Evolutionary conservation across 2,329 filamentous ascomycete genomes (phyloP).

Genomic region (Diplocarpon mali): DNA sequence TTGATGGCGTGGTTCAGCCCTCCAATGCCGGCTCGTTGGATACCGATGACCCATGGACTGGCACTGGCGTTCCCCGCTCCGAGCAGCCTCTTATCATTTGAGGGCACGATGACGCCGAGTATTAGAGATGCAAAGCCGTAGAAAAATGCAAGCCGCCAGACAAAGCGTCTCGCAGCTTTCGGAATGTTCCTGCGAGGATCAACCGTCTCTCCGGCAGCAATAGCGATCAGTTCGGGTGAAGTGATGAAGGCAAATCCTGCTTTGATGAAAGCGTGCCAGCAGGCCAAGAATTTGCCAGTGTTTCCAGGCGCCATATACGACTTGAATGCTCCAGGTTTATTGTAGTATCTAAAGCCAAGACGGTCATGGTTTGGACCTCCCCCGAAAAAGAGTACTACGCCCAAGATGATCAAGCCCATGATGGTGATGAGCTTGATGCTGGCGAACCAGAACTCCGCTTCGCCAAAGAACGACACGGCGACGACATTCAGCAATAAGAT

Average conservation of each 20-base stretch:
- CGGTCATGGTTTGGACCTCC: slow-evolving; percentile 8
- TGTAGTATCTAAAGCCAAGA: slow-evolving; percentile 9
- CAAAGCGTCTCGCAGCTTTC: slow-evolving; percentile 48
- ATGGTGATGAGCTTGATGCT: slow-evolving; percentile 37
- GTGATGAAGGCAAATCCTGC: slow-evolving; percentile 11
- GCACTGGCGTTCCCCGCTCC: slow-evolving; percentile 36
- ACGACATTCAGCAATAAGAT: slow-evolving; percentile 8
- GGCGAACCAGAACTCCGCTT: slow-evolving; percentile 9
- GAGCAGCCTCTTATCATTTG: slow-evolving; percentile 47
- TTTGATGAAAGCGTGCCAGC: slow-evolving; percentile 9
- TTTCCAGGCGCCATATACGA: slow-evolving; percentile 4
- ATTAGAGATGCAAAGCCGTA: slow-evolving; percentile 48
- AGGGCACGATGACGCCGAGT: slow-evolving; percentile 50
- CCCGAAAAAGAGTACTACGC: slow-evolving; percentile 8
- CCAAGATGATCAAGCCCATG: slow-evolving; percentile 40
- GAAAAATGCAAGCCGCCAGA: slow-evolving; percentile 49
- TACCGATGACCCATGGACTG: slow-evolving; percentile 43
- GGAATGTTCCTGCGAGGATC: slow-evolving; percentile 55
- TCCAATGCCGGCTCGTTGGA: slow-evolving; percentile 52
- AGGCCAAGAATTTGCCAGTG: slow-evolving; percentile 7
- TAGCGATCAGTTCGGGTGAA: slow-evolving; percentile 37
- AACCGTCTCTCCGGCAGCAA: slow-evolving; percentile 54
- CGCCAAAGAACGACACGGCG: slow-evolving; percentile 8
- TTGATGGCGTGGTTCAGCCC: slow-evolving; percentile 58
- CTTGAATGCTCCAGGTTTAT: slow-evolving; percentile 6